Evolutionary conservation across 139 green algal species (phyloP), one percentile per base, ranked within the genome.

Genomic region (Closterium sp.): DNA sequence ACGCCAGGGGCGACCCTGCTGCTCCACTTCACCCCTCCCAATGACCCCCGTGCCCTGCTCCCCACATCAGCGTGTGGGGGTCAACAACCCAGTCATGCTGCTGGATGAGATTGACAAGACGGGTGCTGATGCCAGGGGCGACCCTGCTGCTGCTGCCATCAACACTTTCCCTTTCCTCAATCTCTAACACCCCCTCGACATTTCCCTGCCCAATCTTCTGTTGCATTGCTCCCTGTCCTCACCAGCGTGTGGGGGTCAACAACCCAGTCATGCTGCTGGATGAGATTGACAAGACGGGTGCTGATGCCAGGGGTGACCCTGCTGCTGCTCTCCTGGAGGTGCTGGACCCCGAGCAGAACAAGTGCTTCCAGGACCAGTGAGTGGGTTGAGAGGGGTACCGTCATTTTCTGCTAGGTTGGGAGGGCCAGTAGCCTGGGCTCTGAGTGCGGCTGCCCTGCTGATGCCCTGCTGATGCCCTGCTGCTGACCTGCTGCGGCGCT

Each of bases 51-150:
- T n/a, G n/a, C n/a, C n/a, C 91, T 9, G 89, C 88, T 31, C 91
- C 94, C 2, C 17, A 73, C 50, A n/a, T n/a, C 50, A 73, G 50
- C 50, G 50, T 22, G 50, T 73, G 50, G 50, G 1, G 2, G 50
- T 73, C 1, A 73, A 73, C 91, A 92, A 97, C 87, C 92, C 94
- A 10, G 89, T 96, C n/a, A 86, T 96, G 29, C 92, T 96, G 88
- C 92, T 96, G 62, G 95, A 96, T 86, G 95, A 96, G 91, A 88
- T 96, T 11, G 95, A 96, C 86, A 96, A 96, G 89, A 93, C 93
- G 87, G 91, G 90, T 2, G 29, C 27, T 19, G 95, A 95, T 73
- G 42, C 86, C 29, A 86, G 95, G 9, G 95, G 95, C 19, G 95
- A 96, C 86, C 95, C 95, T 89, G 93, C 91, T 24, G 92, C 93